Evolutionary conservation across 2,329 filamentous ascomycete genomes (phyloP).

Genomic region (Hypocrella siamensis): DNA sequence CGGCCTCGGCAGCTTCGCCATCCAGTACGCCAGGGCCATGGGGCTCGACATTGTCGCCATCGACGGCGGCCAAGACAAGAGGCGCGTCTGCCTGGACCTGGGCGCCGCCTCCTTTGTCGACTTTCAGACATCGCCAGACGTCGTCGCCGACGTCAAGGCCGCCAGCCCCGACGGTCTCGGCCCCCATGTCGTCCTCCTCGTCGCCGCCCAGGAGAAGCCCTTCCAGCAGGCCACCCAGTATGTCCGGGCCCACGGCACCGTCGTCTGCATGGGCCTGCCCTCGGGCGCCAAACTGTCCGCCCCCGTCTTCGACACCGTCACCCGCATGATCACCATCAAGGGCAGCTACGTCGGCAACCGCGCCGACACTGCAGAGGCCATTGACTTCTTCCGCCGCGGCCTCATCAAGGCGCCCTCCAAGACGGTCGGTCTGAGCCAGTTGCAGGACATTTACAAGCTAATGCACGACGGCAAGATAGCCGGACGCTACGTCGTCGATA

Average conservation of each 20-base stretch:
- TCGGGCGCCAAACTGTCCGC: constrained; percentile 65
- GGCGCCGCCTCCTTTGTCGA: constrained; percentile 66
- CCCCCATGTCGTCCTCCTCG: constrained; percentile 72
- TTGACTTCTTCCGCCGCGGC: constrained; percentile 77
- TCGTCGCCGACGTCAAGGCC: constrained; percentile 72
- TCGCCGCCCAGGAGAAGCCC: constrained; percentile 78
- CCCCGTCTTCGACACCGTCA: constrained; percentile 77
- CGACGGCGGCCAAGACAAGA: constrained; percentile 72
- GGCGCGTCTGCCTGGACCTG: constrained; percentile 49
- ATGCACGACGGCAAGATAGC: constrained; percentile 57
- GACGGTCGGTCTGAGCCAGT: constrained; percentile 63
- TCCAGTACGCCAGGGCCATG: constrained; percentile 88
- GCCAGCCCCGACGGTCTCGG: constrained; percentile 68
- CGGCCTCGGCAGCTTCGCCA: constrained; percentile 61
- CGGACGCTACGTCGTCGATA: constrained; percentile 70
- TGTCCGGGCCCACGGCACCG: constrained; percentile 64
- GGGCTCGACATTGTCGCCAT: constrained; percentile 68
- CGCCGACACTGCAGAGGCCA: constrained; percentile 70
- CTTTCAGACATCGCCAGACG: constrained; percentile 58
- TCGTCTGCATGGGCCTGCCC: constrained; percentile 82
- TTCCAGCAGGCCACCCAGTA: constrained; percentile 92
- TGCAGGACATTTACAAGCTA: constrained; percentile 65
- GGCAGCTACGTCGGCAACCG: constrained; percentile 90
- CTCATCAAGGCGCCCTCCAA: constrained; percentile 81
- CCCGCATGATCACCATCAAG: constrained; percentile 83